Base-by-base conservation (phyloP, 2,329 filamentous ascomycete genomes). In the Epichloe coenophiala region DNA sequence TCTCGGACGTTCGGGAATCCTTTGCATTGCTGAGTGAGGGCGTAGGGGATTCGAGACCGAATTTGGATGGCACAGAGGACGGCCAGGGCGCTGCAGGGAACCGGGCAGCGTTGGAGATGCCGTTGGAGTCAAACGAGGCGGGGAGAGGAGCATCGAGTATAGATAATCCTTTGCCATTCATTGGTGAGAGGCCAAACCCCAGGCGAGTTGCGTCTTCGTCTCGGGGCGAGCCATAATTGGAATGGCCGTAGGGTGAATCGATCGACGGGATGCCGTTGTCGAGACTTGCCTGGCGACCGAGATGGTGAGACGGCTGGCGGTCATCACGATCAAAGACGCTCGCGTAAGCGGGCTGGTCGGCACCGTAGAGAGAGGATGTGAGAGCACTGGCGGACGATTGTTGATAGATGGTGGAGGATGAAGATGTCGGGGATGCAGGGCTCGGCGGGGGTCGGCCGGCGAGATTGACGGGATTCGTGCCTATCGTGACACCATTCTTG, bases 111-210 rank as follows among this genome's bases (percentile, higher is more conserved):
- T 91, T 87, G 11, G 90, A 96, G 49, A 96, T 87, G 47, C 90
- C 91, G 61, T 96, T 93, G 59, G 89, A 95, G 67, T 97, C 93
- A 65, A 97, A 96, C 0, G 91, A 97, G 8, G 90, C 88, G 1
- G 93, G 93, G 8, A 97, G 77, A 15, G 88, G 89, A 2, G 89
- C 93, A 69, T 97, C 91, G 55, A 96, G 77, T 13, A 94, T 87
- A n/a, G 87, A 93, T n/a, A 95, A 66, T 3, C 77, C 79, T 58
- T 80, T 83, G 49, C 80, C 80, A 58, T 80, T 79, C 47, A 77
- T 77, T 0, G 90, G 88, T 13, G 90, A 95, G 48, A 93, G 77
- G 23, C 86, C 86, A 39, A 90, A 75, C n/a, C 86, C 81, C 35
- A 77, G 72, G 36, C 78, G 71, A 50, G 65, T 70, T 12, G 70